Evolutionary conservation across 2,329 filamentous ascomycete species (phyloP), one percentile per base, ranked within the genome.

Genomic region (Aspergillus aculeatinus): DNA sequence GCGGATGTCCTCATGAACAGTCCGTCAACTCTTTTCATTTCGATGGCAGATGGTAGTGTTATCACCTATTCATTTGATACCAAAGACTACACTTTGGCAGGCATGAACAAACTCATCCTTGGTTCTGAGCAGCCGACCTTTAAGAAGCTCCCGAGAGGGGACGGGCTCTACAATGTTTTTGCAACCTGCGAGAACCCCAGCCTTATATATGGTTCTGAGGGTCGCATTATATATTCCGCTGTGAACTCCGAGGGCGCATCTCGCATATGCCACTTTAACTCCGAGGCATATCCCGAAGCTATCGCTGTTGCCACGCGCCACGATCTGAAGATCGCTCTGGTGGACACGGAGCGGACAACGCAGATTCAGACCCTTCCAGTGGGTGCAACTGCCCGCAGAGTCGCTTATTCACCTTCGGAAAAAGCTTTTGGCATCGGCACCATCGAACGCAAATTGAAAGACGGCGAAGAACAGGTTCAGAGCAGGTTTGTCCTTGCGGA

Each of bases 101-200:
- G 86, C 1, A 87, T 89, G 63, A 96, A 93, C 72, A 92, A 87
- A 67, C 88, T 96, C 25, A 87, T 94, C 1, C 81, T 99, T 12
- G 94, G 95, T 25, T 94, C 90, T 14, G 89, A 92, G 61, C 90
- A 96, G 66, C 90, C 94, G 2, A 87, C 86, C 14, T 88, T 99
- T 68, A 89, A 94, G 60, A 82, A 90, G 23, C 78, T 99, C 2
- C 91, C 92, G 0, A 85, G 88, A 54, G 81, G 81, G 0, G 80
- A 88, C 55, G 81, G 84, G 0, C 79, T 91, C 0, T 90, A 84
- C 72, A 96, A 90, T 67, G 88, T 99, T 0, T 96, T 99, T 72
- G 92, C 92, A 0, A 96, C 92, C 0, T 96, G 92, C 59, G 95
- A 99, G 69, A 92, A 97, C 71, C 91, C 95, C 0, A 97, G 91